A percentile compares a stretch with the other conserved stretches of the same genome.
Evolutionary conservation across 306 rosid genomes (phyloP).

Genomic region (Cotoneaster glaucophyllus): DNA sequence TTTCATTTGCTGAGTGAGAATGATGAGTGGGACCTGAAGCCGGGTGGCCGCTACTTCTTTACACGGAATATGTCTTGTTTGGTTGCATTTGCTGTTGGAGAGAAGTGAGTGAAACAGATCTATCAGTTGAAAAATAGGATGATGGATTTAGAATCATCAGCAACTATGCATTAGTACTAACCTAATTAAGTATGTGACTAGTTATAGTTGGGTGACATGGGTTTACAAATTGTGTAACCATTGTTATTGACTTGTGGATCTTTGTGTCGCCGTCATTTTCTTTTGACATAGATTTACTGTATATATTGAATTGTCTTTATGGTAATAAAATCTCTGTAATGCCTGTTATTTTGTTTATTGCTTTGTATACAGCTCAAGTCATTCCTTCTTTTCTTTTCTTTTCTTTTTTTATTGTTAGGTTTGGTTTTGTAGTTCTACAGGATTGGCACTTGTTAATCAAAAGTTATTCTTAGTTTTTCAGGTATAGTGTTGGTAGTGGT

Average conservation of each 20-base stretch:
- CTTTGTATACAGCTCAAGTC: neutral
- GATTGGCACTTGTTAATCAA: constrained; percentile 7
- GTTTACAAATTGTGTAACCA: neutral
- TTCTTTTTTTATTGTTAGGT: neutral
- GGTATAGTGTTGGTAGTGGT: constrained; percentile 67
- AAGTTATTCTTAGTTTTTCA: constrained; percentile 28
- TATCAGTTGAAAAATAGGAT: neutral
- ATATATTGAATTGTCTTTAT: neutral
- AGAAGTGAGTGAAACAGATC: constrained; percentile 43
- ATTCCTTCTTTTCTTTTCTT: neutral
- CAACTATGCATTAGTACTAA: neutral
- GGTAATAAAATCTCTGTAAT: neutral
- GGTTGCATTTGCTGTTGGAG: constrained; percentile 86
- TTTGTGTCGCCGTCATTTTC: neutral
- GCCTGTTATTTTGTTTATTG: neutral
- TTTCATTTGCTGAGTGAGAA: constrained; percentile 66
- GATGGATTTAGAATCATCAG: neutral
- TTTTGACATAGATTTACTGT: neutral
- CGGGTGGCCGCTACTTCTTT: constrained; percentile 90
- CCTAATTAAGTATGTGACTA: neutral
- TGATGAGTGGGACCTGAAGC: constrained; percentile 84
- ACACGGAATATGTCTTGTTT: constrained; percentile 89
- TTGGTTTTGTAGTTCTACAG: neutral
- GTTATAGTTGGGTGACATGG: neutral
- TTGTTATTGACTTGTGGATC: neutral